Percentiles rank a stretch among this genome's conserved stretches.
Conservation (phyloP, 106 monocot genomes). For the Platanthera zijinensis region DNA sequence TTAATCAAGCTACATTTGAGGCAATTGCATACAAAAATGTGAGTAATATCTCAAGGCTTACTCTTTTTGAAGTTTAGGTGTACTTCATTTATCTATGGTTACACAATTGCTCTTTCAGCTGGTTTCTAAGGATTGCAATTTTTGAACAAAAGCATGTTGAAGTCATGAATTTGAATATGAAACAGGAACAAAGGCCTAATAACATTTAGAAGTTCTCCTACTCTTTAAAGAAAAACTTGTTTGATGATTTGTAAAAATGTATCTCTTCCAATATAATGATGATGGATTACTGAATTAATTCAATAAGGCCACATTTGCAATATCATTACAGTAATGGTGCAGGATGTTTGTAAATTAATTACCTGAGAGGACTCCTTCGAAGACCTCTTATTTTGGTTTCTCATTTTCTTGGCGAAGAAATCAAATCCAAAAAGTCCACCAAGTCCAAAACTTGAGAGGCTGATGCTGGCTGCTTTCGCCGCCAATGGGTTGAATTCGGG, state of each 20-base stretch:
- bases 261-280: background rate
- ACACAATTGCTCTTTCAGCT: too few relatives aligned
- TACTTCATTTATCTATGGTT: too few relatives aligned
- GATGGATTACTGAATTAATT: background rate
- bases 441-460: constrained; percentile 71
- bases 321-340: background rate
- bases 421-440: constrained; percentile 86
- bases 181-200: background rate
- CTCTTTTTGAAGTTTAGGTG: too few relatives aligned
- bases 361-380: constrained; percentile 21
- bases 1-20: background rate
- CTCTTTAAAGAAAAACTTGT: background rate
- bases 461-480: constrained; percentile 82
- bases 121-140: too few relatives aligned
- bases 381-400: constrained; percentile 51
- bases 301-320: background rate
- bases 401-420: constrained; percentile 61
- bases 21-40: background rate
- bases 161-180: too few relatives aligned
- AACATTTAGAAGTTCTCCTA: background rate
- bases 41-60: background rate
- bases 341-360: background rate
- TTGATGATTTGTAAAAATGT: background rate
- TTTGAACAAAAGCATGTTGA: too few relatives aligned
- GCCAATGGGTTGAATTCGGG: constrained; percentile 72